Evolutionary conservation across 2,329 filamentous ascomycete genomes (phyloP).

Genomic region (Byssochlamys sp.): DNA sequence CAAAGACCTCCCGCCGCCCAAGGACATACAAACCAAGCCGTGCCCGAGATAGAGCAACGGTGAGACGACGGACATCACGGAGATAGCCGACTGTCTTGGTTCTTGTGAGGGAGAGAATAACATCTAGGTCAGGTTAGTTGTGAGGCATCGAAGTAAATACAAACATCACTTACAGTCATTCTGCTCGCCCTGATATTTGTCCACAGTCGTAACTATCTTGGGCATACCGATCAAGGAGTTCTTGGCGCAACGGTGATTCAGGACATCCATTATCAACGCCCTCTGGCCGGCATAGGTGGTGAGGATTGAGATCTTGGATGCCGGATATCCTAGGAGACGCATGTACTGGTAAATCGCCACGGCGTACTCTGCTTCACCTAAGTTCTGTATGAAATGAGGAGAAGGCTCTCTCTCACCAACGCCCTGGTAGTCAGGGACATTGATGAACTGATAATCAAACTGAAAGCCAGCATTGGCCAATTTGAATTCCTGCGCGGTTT

Average conservation of each 20-base stretch:
- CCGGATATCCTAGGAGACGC: slow-evolving; percentile 86
- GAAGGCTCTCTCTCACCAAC: slow-evolving; percentile 79
- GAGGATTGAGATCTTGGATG: slow-evolving; percentile 72
- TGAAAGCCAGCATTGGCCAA: slow-evolving; percentile 82
- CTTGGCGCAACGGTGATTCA: slow-evolving; percentile 70
- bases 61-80: slow-evolving; percentile 83
- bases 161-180: slow-evolving; percentile 71
- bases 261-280: slow-evolving; percentile 77
- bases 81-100: slow-evolving; percentile 86
- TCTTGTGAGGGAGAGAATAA: slow-evolving; percentile 85
- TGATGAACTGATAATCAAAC: slow-evolving; percentile 92
- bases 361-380: slow-evolving; percentile 93
- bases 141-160: slow-evolving; percentile 6
- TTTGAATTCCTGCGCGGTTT: slow-evolving; percentile 60
- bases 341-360: slow-evolving; percentile 96
- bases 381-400: slow-evolving; percentile 90
- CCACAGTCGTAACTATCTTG: slow-evolving; percentile 82
- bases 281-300: slow-evolving; percentile 89
- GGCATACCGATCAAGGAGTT: slow-evolving; percentile 82
- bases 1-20: slow-evolving; percentile 78
- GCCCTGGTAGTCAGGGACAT: slow-evolving; percentile 87
- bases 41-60: slow-evolving; percentile 85
- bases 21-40: slow-evolving; percentile 86
- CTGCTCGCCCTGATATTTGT: slow-evolving; percentile 98
- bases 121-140: slow-evolving; percentile 46